Evolutionary conservation across 306 rosid genomes (phyloP).

Genomic region (Echinosophora koreensis): DNA sequence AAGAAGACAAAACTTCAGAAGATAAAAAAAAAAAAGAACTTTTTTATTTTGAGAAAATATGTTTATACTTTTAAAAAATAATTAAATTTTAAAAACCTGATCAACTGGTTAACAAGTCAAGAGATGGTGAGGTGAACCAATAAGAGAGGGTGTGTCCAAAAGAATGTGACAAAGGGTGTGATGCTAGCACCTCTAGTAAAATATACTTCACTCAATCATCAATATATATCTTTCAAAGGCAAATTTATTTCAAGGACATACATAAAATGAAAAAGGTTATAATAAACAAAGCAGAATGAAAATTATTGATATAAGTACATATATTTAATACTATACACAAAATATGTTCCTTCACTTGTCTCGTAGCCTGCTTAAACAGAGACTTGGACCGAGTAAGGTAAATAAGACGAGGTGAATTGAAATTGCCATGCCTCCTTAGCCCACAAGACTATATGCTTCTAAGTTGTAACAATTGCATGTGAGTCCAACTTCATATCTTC

Average conservation of each 20-base stretch:
- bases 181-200: too few relatives aligned
- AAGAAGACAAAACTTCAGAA: too few relatives aligned
- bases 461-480: not conserved
- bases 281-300: not conserved
- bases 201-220: not conserved
- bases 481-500: slow-evolving; percentile 5
- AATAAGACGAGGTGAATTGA: not conserved
- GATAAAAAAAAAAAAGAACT: too few relatives aligned
- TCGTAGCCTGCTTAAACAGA: not conserved
- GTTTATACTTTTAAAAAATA: too few relatives aligned
- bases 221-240: too few relatives aligned
- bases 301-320: not conserved
- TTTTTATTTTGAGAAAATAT: too few relatives aligned
- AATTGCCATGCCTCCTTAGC: slow-evolving; percentile 19
- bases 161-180: too few relatives aligned
- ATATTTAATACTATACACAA: not conserved
- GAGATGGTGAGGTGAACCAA: too few relatives aligned
- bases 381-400: not conserved
- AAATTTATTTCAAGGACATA: not conserved
- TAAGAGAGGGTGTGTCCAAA: too few relatives aligned
- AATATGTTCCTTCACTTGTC: not conserved
- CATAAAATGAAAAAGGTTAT: not conserved
- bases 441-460: not conserved
- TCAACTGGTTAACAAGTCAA: too few relatives aligned
- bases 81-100: too few relatives aligned